Percentiles rank a stretch among this genome's conserved stretches.
Conservation (phyloP, 768 basidiomycete genomes). For the Cystofilobasidium bisporidii region DNA sequence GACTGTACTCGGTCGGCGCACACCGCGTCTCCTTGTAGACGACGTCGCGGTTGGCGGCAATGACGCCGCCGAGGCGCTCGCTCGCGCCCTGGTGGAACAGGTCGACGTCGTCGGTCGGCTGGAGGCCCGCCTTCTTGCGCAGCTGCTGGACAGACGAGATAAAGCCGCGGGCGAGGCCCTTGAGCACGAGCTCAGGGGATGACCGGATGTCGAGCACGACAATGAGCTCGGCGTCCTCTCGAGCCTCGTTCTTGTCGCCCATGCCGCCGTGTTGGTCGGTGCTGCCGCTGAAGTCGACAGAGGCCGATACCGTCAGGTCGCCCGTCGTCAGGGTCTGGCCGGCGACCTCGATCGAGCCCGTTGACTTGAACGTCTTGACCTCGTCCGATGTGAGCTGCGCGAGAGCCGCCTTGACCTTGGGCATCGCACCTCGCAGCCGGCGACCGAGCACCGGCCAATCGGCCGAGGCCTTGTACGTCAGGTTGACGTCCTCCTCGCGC, state of each 20-base stretch:
- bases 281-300: constrained; percentile 61
- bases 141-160: constrained; percentile 89
- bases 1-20: constrained; percentile 54
- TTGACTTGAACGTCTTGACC: constrained; percentile 63
- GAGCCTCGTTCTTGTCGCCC: constrained; percentile 43
- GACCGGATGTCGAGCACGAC: constrained; percentile 81
- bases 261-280: constrained; percentile 16
- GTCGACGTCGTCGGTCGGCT: constrained; percentile 86
- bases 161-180: constrained; percentile 81
- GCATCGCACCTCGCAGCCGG: constrained; percentile 85
- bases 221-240: constrained; percentile 65
- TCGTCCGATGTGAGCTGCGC: constrained; percentile 70
- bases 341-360: constrained; percentile 70
- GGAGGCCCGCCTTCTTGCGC: constrained; percentile 88
- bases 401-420: constrained; percentile 76
- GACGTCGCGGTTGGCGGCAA: constrained; percentile 47
- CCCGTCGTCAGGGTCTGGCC: constrained; percentile 82
- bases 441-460: constrained; percentile 92
- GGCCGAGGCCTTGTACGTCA: constrained; percentile 80
- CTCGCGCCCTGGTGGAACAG: constrained; percentile 69
- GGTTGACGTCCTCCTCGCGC: constrained; percentile 73
- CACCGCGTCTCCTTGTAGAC: constrained; percentile 62
- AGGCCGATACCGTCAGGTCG: constrained; percentile 84
- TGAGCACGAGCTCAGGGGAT: constrained; percentile 72
- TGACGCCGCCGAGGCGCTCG: constrained; percentile 41